Conservation (phyloP, 345 rosid genomes). For the Trapa incisa region DNA sequence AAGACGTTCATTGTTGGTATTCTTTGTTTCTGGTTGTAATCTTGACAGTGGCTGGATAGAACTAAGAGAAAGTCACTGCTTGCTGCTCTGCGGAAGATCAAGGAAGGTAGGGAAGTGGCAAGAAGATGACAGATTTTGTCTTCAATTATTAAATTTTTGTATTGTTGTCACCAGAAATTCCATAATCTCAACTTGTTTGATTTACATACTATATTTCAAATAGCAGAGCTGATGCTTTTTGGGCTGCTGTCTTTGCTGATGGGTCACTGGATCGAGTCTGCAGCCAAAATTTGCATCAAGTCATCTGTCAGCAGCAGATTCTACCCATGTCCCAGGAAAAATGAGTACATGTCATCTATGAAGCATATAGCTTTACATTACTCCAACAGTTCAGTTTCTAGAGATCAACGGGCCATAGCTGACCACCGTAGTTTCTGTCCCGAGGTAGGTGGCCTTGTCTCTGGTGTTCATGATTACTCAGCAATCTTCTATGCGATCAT, state of each 20-base stretch:
- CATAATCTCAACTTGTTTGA: background rate
- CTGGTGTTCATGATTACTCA: background rate
- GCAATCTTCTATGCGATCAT: background rate
- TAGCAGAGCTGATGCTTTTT: constrained; percentile 53
- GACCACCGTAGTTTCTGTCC: constrained; percentile 22
- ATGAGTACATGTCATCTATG: constrained; percentile 2
- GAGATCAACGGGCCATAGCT: constrained; percentile 8
- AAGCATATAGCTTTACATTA: constrained; percentile 13
- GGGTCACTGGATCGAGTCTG: constrained; percentile 50
- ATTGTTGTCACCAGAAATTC: background rate
- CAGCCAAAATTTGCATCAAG: constrained; percentile 52
- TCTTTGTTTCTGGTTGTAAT: background rate
- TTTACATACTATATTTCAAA: background rate
- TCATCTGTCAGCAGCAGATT: constrained; percentile 32
- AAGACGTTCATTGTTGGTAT: background rate
- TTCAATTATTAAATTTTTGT: background rate
- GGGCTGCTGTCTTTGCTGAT: constrained; percentile 59
- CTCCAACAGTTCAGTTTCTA: constrained; percentile 17
- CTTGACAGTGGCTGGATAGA: constrained; percentile 38
- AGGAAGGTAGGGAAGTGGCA: constrained; percentile 35
- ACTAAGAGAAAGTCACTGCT: constrained; percentile 49
- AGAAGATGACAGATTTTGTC: background rate
- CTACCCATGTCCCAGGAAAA: constrained; percentile 27
- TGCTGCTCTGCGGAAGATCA: constrained; percentile 56
- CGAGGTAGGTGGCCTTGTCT: constrained; percentile 19